Percentiles rank a stretch among this genome's conserved stretches.
phyloP scores from a whole-genome alignment of 2,329 filamentous ascomycete species.

The Cladobotryum mycophilum region DNA sequence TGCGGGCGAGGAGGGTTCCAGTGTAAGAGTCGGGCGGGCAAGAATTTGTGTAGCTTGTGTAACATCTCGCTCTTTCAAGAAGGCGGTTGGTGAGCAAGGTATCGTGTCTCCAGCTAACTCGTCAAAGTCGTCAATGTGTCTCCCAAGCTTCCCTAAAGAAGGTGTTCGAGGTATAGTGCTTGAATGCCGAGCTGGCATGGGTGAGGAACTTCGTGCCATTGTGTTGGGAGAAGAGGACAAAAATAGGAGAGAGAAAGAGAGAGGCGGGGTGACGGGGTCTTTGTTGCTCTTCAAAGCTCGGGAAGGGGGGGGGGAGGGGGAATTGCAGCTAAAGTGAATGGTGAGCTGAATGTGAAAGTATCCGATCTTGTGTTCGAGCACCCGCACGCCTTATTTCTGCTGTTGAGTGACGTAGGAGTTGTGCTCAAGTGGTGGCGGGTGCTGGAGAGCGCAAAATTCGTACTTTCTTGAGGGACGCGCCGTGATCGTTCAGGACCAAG shows the following conservation, averaged over 20 bases:
- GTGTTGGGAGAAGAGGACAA: conserved; percentile 6
- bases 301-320: too few species aligned
- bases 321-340: neutral
- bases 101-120: conserved; percentile 41
- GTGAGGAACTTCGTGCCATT: conserved; percentile 27
- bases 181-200: conserved; percentile 25
- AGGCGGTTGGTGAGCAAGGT: conserved; percentile 35
- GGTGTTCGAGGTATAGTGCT: conserved; percentile 23
- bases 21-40: conserved; percentile 30
- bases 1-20: conserved; percentile 37
- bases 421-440: conserved; percentile 7
- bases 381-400: conserved; percentile 3
- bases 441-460: conserved; percentile 9
- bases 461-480: conserved; percentile 8
- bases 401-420: conserved; percentile 4
- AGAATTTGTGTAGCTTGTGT: conserved; percentile 46
- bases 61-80: conserved; percentile 24
- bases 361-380: neutral
- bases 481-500: conserved; percentile 4
- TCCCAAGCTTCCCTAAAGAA: conserved; percentile 19
- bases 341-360: conserved; percentile 7
- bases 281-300: conserved; percentile 11
- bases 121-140: conserved; percentile 33
- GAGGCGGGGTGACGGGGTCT: conserved; percentile 5
- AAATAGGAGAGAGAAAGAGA: conserved; percentile 5